Conservation (phyloP, 257 asterid genomes). For the Fraxinus quadrangulata region DNA sequence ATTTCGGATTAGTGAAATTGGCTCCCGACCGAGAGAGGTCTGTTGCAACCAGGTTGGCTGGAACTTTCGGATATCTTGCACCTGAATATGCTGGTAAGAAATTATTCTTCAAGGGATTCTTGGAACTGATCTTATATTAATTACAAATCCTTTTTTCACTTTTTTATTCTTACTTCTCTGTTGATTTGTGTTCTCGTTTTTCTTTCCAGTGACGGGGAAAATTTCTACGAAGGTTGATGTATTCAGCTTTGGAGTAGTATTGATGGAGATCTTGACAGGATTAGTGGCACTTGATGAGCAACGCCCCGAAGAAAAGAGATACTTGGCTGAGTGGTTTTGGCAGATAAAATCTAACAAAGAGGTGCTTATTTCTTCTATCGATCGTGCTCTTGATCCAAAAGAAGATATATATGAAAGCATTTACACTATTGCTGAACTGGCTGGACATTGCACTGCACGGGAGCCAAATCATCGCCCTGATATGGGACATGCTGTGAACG, state of each 20-base stretch:
- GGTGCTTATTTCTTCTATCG: slow-evolving; percentile 2
- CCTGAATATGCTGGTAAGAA: slow-evolving; percentile 42
- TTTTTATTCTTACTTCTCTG: background rate
- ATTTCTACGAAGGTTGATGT: slow-evolving; percentile 23
- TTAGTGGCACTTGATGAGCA: slow-evolving; percentile 18
- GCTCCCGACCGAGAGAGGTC: slow-evolving; percentile 39
- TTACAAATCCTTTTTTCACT: background rate
- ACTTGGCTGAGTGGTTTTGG: slow-evolving; percentile 24
- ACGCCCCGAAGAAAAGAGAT: slow-evolving; percentile 12
- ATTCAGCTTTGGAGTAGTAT: slow-evolving; percentile 25
- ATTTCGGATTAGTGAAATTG: slow-evolving; percentile 35
- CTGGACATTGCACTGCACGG: slow-evolving; percentile 26
- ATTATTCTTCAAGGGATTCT: background rate
- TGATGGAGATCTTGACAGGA: slow-evolving; percentile 27
- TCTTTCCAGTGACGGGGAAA: slow-evolving; percentile 20
- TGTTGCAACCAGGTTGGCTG: slow-evolving; percentile 35
- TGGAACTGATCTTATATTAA: background rate
- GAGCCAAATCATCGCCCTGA: slow-evolving; percentile 26
- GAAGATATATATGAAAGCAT: slow-evolving; percentile 14
- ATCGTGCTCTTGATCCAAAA: slow-evolving; percentile 12
- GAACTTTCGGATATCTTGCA: slow-evolving; percentile 42
- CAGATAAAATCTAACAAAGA: slow-evolving; percentile 8
- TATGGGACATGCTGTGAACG: slow-evolving; percentile 25
- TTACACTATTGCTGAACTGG: slow-evolving; percentile 15
- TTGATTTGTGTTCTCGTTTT: slow-evolving; percentile 3